phyloP scores from a whole-genome alignment of 1,139 yeast species.

The Kodamaea suecica region DNA sequence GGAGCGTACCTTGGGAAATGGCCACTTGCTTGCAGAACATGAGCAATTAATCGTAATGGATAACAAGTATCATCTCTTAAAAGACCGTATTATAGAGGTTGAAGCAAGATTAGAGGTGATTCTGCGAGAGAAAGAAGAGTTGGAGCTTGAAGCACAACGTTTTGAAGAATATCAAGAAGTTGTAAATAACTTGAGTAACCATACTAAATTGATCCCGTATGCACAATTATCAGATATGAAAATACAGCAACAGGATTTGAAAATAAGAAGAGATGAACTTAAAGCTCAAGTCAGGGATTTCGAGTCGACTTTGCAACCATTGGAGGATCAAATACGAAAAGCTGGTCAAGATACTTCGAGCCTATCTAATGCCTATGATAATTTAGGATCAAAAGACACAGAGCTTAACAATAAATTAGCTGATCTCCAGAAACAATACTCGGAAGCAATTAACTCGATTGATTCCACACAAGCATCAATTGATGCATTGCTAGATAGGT shows the following conservation, averaged over 20 bases:
- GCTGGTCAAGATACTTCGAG: constrained; percentile 8
- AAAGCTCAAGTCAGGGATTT: constrained; percentile 31
- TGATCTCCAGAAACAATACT: constrained; percentile 6
- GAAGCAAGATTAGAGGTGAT: constrained; percentile 30
- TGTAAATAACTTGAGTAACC: constrained; percentile 43
- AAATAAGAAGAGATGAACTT: constrained; percentile 40
- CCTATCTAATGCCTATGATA: constrained; percentile 8
- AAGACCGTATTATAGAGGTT: constrained; percentile 26
- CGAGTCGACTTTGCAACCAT: constrained; percentile 29
- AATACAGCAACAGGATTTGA: constrained; percentile 37
- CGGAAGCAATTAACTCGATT: constrained; percentile 18
- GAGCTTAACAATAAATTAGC: constrained; percentile 5
- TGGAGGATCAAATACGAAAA: constrained; percentile 18
- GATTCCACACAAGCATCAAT: constrained; percentile 19
- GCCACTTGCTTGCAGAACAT: constrained; percentile 56
- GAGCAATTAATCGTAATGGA: constrained; percentile 55
- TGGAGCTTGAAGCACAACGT: constrained; percentile 39
- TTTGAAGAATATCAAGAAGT: constrained; percentile 40
- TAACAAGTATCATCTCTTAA: constrained; percentile 27
- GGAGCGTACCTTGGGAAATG: constrained; percentile 74
- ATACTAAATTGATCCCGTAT: constrained; percentile 56
- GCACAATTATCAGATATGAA: constrained; percentile 57
- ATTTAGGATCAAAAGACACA: constrained; percentile 1
- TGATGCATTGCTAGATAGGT: constrained; percentile 17
- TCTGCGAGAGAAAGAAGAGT: constrained; percentile 26